Base-by-base conservation (phyloP, 1,284 basidiomycete genomes). In the Fistulina hepatica region DNA sequence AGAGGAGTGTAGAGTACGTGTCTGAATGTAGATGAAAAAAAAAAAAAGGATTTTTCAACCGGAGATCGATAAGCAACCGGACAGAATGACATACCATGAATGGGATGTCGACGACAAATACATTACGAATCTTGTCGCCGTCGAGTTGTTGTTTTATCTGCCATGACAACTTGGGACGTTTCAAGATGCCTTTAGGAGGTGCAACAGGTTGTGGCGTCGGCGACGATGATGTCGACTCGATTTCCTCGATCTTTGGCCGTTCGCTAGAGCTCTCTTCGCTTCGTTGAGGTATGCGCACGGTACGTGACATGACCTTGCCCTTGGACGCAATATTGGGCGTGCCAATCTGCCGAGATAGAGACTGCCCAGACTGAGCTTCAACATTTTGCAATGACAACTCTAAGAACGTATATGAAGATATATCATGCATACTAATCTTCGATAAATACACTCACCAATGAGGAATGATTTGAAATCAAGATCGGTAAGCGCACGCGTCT, bases 251-350 rank as follows among this genome's bases (percentile, higher is more conserved):
- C 17, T 76, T 60, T 15, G 60, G 63, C 21, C 30, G 30, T 52
- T 44, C 25, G 25, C 12, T 3, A 15, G 6, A 11, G 25, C 12
- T 12, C 31, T 21, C 1, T 30, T 35, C 20, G 51, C 12, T 19
- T 25, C 23, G 34, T 13, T 13, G 25, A 33, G 76, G 74, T 24
- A 82, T 61, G 21, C 62, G 53, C 2, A 73, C 71, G 10, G 64
- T 66, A 26, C 79, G 72, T n/a, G 73, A 64, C 13, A 52, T 47
- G 3, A 76, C 66, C 48, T 65, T 71, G 15, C 81, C 81, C 53
- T 84, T 84, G 33, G 72, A 72, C 6, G 65, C 55, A 42, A 84
- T 81, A 54, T 83, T 84, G 5, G 81, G 81, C 0, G 68, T 76
- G 19, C 66, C 67, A 41, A 83, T 71, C 36, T 71, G 63, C 15